Evolutionary conservation across 352 stramenopile species (phyloP).

Genomic region (Blastocystis sp.): DNA sequence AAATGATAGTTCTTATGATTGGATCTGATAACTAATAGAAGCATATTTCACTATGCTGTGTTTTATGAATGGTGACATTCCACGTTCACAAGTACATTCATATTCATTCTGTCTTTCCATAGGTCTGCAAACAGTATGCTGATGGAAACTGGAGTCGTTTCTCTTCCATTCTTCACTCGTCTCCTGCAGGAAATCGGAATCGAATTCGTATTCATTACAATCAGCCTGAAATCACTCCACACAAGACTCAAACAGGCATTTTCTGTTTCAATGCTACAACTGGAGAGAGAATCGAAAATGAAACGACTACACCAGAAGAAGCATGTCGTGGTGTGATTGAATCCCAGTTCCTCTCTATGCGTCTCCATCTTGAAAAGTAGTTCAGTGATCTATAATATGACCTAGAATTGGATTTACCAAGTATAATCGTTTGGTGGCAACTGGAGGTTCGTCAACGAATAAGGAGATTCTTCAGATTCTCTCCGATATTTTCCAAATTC

Average conservation of each 20-base stretch:
- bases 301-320: not conserved
- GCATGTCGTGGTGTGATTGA: constrained; percentile 40
- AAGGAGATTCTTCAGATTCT: constrained; percentile 26
- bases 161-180: not conserved
- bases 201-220: not conserved
- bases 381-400: not conserved
- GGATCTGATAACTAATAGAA: not conserved
- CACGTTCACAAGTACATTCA: not conserved
- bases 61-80: constrained; percentile 58
- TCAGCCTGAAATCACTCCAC: constrained; percentile 11
- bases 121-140: not conserved
- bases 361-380: constrained; percentile 34
- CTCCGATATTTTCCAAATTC: constrained; percentile 13
- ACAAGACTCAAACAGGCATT: not conserved
- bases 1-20: not conserved
- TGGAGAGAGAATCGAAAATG: not conserved
- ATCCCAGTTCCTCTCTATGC: constrained; percentile 49
- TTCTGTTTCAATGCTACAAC: not conserved
- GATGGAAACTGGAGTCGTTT: not conserved
- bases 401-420: not conserved
- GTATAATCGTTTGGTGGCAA: not conserved
- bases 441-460: constrained; percentile 16
- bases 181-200: not conserved
- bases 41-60: constrained; percentile 64
- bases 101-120: not conserved